Evolutionary conservation across 2,329 filamentous ascomycete species (phyloP).

Genomic region (Lecanicillium sp.): DNA sequence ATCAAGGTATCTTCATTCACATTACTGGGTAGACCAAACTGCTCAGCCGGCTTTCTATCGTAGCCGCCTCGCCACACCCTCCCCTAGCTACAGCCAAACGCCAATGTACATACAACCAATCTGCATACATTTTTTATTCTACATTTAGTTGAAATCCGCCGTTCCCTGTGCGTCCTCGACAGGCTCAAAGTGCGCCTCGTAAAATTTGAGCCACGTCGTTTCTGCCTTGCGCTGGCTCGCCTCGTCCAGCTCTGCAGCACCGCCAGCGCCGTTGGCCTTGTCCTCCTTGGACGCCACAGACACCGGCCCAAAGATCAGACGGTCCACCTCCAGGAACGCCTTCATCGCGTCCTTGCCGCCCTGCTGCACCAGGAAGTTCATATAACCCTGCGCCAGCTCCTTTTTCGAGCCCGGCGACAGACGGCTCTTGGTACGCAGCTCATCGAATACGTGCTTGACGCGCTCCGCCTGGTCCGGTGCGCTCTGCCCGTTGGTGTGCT

Average conservation of each 20-base stretch:
- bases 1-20: too few species aligned
- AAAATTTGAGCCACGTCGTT: conserved; percentile 44
- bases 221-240: conserved; percentile 46
- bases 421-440: conserved; percentile 66
- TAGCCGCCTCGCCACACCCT: too few species aligned
- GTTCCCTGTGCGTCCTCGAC: conserved; percentile 42
- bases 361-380: conserved; percentile 76
- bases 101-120: not conserved
- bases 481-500: conserved; percentile 60
- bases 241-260: conserved; percentile 43
- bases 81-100: conserved; percentile 4
- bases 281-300: conserved; percentile 21
- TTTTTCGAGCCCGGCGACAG: conserved; percentile 63
- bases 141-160: conserved; percentile 43
- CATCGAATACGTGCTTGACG: conserved; percentile 74
- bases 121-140: not conserved
- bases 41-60: too few species aligned
- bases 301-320: conserved; percentile 55
- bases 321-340: conserved; percentile 76
- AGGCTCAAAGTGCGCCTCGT: conserved; percentile 44
- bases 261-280: conserved; percentile 40
- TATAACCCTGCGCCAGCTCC: conserved; percentile 71
- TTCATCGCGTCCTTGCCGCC: conserved; percentile 80
- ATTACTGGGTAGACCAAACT: too few species aligned
- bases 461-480: conserved; percentile 62